Evolutionary conservation across 805 yeast genomes (phyloP), one percentile per base, ranked within the genome.

Genomic region (Grigorovia transvaalensis): DNA sequence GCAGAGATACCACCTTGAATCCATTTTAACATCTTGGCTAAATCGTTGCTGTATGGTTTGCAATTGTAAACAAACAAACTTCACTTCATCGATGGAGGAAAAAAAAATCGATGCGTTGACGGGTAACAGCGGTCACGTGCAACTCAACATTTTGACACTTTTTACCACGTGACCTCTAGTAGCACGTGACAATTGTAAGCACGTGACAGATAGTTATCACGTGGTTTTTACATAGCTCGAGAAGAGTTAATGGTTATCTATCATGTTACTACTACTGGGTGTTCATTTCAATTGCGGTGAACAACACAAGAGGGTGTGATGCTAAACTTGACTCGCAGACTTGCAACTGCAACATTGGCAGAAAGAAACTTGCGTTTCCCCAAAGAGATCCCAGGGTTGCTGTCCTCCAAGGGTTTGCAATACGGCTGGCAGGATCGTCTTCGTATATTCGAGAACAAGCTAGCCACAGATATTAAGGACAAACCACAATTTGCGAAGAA

Each of bases 1-100:
- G 95, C 93, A n/a, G 97, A 87, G 50, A 86, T 75, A 58, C 89
- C 79, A 56, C 88, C 84, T 73, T 85, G 90, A 54, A 85, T 85
- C 89, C 89, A 85, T 78, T 81, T 84, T 50, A 84, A 71, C 90
- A 84, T 84, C 43, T 46, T 54, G 15, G 19, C 17, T 2, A n/a
- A 23, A 3, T 23, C 27, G 27, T 23, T 6, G 6, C 6, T 23
- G 27, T 23, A 6, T 23, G 27, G 27, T 23, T 23, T 23, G 27
- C 27, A 23, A 23, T 6, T 23, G 27, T 23, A 23, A 23, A 23
- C 27, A 23, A 23, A 23, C 6, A 23, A 23, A 23, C 27, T 23
- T 23, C 6, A 23, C 6, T 23, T 23, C 27, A 23, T 23, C 27
- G 27, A 23, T 23, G 27, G 27, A 3, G 27, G 27, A 3, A 3